Percentiles rank a stretch among this genome's conserved stretches.
Conservation (phyloP, 208 protist genomes). For the Trypanosoma caninum region DNA sequence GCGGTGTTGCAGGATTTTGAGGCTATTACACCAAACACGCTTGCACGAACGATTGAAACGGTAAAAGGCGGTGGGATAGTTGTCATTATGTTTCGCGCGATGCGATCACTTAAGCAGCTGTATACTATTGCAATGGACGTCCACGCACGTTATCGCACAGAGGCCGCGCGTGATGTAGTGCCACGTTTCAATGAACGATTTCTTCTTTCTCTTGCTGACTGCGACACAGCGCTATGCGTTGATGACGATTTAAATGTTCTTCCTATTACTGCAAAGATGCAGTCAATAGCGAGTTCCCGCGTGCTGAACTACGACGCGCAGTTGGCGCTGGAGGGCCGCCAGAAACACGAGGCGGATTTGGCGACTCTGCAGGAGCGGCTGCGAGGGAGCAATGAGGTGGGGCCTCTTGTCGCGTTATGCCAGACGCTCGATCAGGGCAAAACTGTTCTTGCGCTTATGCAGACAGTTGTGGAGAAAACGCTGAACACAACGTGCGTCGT, state of each 20-base stretch:
- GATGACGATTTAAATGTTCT: constrained; percentile 99
- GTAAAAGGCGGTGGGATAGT: constrained; percentile 99
- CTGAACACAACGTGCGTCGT: constrained; percentile 96
- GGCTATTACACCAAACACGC: constrained; percentile 98
- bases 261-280: constrained; percentile 93
- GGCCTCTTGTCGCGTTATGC: constrained; percentile 89
- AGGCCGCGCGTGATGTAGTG: constrained; percentile 89
- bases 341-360: constrained; percentile 84
- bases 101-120: constrained; percentile 96
- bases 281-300: constrained; percentile 34
- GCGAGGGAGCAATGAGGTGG: constrained; percentile 73
- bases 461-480: constrained; percentile 96
- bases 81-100: constrained; percentile 96
- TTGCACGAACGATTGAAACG: constrained; percentile 99
- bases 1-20: constrained; percentile 99
- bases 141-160: constrained; percentile 92
- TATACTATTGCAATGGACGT: constrained; percentile 99
- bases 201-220: constrained; percentile 96
- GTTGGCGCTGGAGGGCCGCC: constrained; percentile 65
- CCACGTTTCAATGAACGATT: constrained; percentile 99
- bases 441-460: constrained; percentile 96
- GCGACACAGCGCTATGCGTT: constrained; percentile 93
- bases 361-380: constrained; percentile 75
- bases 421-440: constrained; percentile 97
- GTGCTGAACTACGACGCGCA: constrained; percentile 46